Conservation (phyloP, 106 monocot species). For the Phalaenopsis equestris region DNA sequence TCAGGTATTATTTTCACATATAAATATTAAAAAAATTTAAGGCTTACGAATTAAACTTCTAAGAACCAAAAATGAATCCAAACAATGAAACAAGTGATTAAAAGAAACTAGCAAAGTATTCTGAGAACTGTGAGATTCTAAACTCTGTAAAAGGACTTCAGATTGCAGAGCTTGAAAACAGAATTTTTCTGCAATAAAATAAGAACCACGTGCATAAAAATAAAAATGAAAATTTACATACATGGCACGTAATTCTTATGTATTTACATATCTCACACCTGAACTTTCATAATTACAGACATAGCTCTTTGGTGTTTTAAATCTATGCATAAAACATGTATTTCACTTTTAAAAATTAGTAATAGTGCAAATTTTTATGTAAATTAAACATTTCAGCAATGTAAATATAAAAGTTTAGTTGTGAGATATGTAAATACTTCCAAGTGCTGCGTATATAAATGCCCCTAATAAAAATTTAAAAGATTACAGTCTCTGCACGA, state of each 20-base stretch:
- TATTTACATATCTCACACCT: too few relatives aligned
- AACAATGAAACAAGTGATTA: background rate
- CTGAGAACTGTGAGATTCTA: background rate
- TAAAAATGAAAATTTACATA: background rate
- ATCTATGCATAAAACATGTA: too few relatives aligned
- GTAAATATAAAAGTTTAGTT: too few relatives aligned
- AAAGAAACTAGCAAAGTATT: background rate
- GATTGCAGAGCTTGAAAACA: background rate
- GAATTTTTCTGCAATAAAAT: background rate
- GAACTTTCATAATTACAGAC: too few relatives aligned
- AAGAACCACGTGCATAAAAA: background rate
- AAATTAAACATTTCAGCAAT: too few relatives aligned
- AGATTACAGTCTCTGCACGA: conserved; percentile 86
- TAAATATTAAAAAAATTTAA: background rate
- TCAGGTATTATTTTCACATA: background rate
- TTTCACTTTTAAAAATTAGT: too few relatives aligned
- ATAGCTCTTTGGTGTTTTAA: too few relatives aligned
- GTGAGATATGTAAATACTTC: too few relatives aligned
- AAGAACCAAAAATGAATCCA: background rate
- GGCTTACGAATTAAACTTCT: background rate
- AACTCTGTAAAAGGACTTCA: background rate
- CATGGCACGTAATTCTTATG: too few relatives aligned
- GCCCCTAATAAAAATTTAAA: background rate
- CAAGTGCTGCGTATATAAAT: too few relatives aligned
- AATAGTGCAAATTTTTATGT: too few relatives aligned